Conservation (phyloP, 371 early-diverging fungal species). For the Actinomortierella ambigua region DNA sequence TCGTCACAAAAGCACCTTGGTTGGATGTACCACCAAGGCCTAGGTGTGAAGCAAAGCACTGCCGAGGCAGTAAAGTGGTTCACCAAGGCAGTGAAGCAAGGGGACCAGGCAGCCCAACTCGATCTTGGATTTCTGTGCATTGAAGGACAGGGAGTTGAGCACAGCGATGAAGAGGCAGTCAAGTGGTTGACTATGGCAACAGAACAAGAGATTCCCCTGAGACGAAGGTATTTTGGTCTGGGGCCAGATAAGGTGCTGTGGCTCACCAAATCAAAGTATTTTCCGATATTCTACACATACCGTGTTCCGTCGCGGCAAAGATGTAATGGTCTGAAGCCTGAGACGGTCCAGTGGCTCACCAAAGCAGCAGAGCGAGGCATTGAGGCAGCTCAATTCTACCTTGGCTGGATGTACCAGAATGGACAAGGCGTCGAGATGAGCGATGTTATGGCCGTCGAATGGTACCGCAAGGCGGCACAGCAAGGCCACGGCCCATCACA, state of each 20-base stretch:
- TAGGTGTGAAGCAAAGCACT: slow-evolving; percentile 69
- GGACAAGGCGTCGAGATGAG: slow-evolving; percentile 78
- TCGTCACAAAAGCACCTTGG: slow-evolving; percentile 50
- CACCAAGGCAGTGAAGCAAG: slow-evolving; percentile 61
- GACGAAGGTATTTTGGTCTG: slow-evolving; percentile 81
- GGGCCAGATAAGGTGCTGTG: slow-evolving; percentile 63
- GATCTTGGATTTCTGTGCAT: slow-evolving; percentile 76
- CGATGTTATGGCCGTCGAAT: slow-evolving; percentile 58
- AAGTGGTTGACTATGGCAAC: slow-evolving; percentile 76
- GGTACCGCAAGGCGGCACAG: slow-evolving; percentile 75
- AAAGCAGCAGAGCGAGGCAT: slow-evolving; percentile 66
- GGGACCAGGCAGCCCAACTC: slow-evolving; percentile 83
- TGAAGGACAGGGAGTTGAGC: slow-evolving; percentile 78
- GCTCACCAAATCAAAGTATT: no score
- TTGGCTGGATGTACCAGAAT: slow-evolving; percentile 85
- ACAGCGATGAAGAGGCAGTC: slow-evolving; percentile 68
- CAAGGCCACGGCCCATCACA: slow-evolving; percentile 84
- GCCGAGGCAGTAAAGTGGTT: slow-evolving; percentile 75
- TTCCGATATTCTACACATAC: no score
- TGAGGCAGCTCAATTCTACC: slow-evolving; percentile 73
- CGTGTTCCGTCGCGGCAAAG: no score
- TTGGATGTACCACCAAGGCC: slow-evolving; percentile 71
- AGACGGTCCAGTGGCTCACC: no score
- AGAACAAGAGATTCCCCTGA: slow-evolving; percentile 76
- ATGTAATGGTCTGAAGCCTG: no score